Base-by-base conservation (phyloP, 306 rosid genomes). In the Inga laurina region DNA sequence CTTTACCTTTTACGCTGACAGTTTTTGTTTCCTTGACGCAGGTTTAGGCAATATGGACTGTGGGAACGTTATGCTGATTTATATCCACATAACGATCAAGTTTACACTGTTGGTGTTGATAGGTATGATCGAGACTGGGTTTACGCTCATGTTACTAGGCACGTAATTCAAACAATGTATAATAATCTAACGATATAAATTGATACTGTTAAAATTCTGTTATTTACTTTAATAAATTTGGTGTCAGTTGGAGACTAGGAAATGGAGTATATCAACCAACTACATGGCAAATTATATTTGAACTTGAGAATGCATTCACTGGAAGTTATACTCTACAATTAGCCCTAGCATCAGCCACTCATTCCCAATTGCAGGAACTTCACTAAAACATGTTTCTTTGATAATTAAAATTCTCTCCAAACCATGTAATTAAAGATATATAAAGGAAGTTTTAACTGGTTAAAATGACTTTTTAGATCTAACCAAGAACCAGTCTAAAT, bases 231-330 rank as follows among this genome's bases (percentile, higher is more conserved):
- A 64, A 79, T 82, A 24, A 15, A 3, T 13, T 80, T 22, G 12
- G 39, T 73, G 45, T 85, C 6, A 1, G 7, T 85, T 93, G 99
- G 86, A 65, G 56, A 18, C 61, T 2, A 18, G 92, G 80, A 77
- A 87, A 95, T 52, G 66, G 74, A 10, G 89, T 89, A 35, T 93
- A 88, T 45, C 72, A 83, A 61, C 56, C 93, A 79, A 92, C 99
- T 1, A 95, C 98, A 45, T 91, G 99, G 98, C 85, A 91, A 78
- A 87, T 95, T 54, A 16, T 74, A 75, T 95, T 91, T 83, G 83
- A 83, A 21, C 87, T 90, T 37, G 45, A 35, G 37, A 37, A 13
- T 8, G 62, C 39, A 24, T 8, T 76, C 13, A 30, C 14, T 0
- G 91, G 88, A 83, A 87, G 78, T 69, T 95, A 93, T 86, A 93